phyloP scores from a whole-genome alignment of 106 monocot genomes.

The Chionographis japonica region DNA sequence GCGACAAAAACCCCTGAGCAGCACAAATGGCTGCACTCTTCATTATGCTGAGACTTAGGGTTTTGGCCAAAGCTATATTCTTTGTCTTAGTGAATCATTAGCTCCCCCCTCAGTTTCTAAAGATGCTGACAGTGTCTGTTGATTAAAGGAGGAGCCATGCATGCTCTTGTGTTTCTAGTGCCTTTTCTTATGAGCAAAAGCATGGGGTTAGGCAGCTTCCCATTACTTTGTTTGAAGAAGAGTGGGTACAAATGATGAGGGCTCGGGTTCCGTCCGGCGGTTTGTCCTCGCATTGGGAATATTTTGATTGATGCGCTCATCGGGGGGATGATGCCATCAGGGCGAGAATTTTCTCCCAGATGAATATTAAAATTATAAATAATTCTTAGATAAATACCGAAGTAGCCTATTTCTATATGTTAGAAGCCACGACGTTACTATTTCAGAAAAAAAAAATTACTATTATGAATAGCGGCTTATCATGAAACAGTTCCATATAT shows the following conservation, averaged over 20 bases:
- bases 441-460: no score
- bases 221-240: neutral
- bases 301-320: slow-evolving; percentile 10
- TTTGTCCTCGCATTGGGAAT: slow-evolving; percentile 9
- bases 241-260: slow-evolving; percentile 2
- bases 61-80: no score
- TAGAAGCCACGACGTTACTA: no score
- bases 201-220: neutral
- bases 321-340: neutral
- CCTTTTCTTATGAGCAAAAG: neutral
- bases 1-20: no score
- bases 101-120: neutral
- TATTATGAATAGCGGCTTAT: no score
- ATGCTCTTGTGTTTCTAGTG: neutral
- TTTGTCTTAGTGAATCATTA: neutral
- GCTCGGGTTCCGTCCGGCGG: slow-evolving; percentile 5
- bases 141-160: slow-evolving; percentile 1
- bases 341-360: no score
- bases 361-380: no score
- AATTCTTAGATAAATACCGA: no score
- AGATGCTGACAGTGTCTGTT: neutral
- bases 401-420: no score
- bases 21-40: no score
- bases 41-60: no score
- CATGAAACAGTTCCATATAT: no score